These are phyloP conservation scores for Boletus pseudo-olivaceus DNA, from an alignment of 768 basidiomycete species.

Conservation along the genomic window DNA sequence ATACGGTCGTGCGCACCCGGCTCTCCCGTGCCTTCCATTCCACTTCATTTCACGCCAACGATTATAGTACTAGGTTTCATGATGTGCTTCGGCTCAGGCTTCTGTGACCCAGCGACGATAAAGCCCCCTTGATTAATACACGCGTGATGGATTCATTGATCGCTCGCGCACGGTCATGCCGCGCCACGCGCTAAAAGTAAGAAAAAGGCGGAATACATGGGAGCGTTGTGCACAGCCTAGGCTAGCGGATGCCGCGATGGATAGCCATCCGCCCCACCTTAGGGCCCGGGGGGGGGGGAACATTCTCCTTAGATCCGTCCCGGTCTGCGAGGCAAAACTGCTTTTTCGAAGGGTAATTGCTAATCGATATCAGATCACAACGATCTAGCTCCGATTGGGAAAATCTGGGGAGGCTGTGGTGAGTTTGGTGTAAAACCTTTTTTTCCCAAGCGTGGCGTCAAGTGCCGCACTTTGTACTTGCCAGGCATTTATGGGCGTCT, in stretches of 20 bases:
- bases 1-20: neutral
- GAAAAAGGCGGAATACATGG: neutral
- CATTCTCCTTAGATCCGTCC: slow-evolving; percentile 5
- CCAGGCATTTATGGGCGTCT: neutral
- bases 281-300: neutral
- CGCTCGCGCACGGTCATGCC: neutral
- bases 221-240: slow-evolving; percentile 1
- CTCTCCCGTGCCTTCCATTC: slow-evolving; percentile 9
- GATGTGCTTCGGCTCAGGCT: neutral
- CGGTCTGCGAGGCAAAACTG: neutral
- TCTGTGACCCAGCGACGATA: slow-evolving; percentile 11
- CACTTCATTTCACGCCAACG: slow-evolving; percentile 7
- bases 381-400: slow-evolving; percentile 18
- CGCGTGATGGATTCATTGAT: slow-evolving; percentile 16
- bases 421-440: neutral
- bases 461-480: too few relatives aligned
- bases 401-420: neutral
- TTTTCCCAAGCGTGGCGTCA: neutral
- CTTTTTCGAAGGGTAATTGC: slow-evolving; percentile 1
- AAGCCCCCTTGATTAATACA: neutral
- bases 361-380: slow-evolving; percentile 18
- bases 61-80: neutral
- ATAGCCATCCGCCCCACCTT: too few relatives aligned
- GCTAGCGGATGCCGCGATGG: neutral
- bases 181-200: slow-evolving; percentile 1